These are phyloP conservation scores for Lasiodiplodia sp. DNA, from an alignment of 2,329 filamentous ascomycete species.

Conservation along the genomic window DNA sequence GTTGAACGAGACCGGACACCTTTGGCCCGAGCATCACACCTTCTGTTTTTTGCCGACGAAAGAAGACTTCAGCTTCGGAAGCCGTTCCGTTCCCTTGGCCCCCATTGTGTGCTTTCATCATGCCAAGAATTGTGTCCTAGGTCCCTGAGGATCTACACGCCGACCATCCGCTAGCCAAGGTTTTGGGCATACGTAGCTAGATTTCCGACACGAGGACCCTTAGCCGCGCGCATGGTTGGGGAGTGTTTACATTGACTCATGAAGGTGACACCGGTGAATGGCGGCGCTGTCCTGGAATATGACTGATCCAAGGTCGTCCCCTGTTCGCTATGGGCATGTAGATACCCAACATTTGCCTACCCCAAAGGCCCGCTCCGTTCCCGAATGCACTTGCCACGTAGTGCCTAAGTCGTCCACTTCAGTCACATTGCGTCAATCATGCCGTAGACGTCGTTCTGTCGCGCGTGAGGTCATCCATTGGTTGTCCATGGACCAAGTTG, in stretches of 20 bases:
- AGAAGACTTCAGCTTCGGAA: neutral
- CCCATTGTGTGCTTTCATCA: neutral
- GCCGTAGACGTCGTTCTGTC: neutral
- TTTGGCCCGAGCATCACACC: neutral
- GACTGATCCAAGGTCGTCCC: neutral
- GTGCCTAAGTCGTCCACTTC: neutral
- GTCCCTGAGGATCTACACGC: neutral
- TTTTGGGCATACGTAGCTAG: neutral
- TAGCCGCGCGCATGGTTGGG: neutral
- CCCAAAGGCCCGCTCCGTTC: neutral
- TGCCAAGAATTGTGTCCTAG: neutral
- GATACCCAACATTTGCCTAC: neutral
- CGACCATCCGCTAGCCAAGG: neutral
- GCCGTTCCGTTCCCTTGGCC: neutral
- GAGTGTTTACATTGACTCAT: neutral
- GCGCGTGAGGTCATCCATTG: neutral
- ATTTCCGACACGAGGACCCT: neutral
- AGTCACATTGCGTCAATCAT: neutral
- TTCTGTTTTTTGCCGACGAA: neutral
- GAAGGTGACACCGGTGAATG: neutral
- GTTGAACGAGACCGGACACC: neutral
- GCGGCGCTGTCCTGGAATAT: neutral
- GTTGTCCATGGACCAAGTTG: neutral
- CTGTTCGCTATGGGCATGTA: neutral
- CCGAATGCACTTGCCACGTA: neutral